A percentile compares a stretch with the other conserved stretches of the same genome.
These are phyloP conservation scores for Geosiphon pyriformis DNA, from an alignment of 192 early-diverging fungal genomes.

Conservation along the genomic window DNA sequence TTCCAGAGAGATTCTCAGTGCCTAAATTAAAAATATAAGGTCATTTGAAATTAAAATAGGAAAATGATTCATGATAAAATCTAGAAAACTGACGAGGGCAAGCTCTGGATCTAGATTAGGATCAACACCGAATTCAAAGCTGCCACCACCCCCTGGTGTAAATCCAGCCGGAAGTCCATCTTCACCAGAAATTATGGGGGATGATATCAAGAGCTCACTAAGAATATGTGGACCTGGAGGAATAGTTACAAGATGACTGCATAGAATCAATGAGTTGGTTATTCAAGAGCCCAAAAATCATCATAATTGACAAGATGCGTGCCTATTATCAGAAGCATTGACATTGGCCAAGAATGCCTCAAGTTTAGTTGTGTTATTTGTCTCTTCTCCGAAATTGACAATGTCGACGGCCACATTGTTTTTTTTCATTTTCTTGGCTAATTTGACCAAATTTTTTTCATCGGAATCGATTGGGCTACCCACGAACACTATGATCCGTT, in stretches of 20 bases:
- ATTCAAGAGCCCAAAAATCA: too few relatives aligned
- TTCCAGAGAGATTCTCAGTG: slow-evolving; percentile 91
- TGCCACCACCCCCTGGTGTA: slow-evolving; percentile 53
- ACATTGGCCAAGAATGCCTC: slow-evolving; percentile 86
- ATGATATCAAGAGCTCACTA: slow-evolving; percentile 79
- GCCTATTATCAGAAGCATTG: slow-evolving; percentile 90
- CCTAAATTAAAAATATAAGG: slow-evolving; percentile 34
- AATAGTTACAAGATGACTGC: slow-evolving; percentile 82
- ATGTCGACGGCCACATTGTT: slow-evolving; percentile 95
- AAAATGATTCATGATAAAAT: not conserved
- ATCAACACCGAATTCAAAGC: slow-evolving; percentile 93
- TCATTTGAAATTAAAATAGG: not conserved
- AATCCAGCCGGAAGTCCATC: slow-evolving; percentile 70
- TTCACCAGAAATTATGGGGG: slow-evolving; percentile 82
- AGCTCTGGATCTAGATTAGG: slow-evolving; percentile 91
- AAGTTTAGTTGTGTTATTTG: slow-evolving; percentile 81
- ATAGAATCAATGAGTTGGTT: slow-evolving; percentile 1
- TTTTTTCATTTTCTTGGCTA: slow-evolving; percentile 97
- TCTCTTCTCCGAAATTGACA: slow-evolving; percentile 92
- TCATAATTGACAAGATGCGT: slow-evolving; percentile 2
- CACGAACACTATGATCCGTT: slow-evolving; percentile 91
- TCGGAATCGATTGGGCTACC: slow-evolving; percentile 84
- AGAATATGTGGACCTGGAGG: slow-evolving; percentile 92
- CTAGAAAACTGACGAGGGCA: slow-evolving; percentile 54
- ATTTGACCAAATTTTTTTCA: slow-evolving; percentile 74